Conservation (phyloP, 768 basidiomycete genomes). For the Podaxis carcinomalis region DNA sequence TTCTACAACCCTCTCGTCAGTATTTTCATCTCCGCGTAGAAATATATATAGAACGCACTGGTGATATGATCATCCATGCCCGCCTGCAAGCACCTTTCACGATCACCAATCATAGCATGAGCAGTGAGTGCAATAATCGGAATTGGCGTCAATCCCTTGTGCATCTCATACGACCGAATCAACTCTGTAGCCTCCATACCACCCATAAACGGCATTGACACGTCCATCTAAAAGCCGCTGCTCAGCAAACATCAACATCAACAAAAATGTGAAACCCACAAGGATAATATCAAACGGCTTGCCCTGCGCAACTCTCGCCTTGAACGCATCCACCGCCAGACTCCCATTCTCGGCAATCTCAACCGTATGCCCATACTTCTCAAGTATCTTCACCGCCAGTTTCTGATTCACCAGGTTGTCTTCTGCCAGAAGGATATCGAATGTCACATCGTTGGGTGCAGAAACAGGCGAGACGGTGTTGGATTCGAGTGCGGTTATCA, state of each 20-base stretch:
- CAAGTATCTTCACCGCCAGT: slow-evolving; percentile 92
- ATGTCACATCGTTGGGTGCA: slow-evolving; percentile 79
- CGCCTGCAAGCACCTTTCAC: slow-evolving; percentile 45
- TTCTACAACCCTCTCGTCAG: slow-evolving; percentile 38
- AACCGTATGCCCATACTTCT: slow-evolving; percentile 92
- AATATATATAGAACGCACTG: slow-evolving; percentile 40
- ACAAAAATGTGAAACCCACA: slow-evolving; percentile 41
- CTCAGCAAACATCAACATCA: not conserved
- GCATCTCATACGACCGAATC: slow-evolving; percentile 80
- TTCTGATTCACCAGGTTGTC: slow-evolving; percentile 97
- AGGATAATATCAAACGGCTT: slow-evolving; percentile 90
- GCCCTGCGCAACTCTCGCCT: slow-evolving; percentile 62
- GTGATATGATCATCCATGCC: slow-evolving; percentile 78
- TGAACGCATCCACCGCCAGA: slow-evolving; percentile 89
- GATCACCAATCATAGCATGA: slow-evolving; percentile 91
- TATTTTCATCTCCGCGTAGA: not conserved
- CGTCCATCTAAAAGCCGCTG: slow-evolving; percentile 72
- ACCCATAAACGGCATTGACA: slow-evolving; percentile 98
- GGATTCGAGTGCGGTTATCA: slow-evolving; percentile 91
- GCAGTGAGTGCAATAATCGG: slow-evolving; percentile 98
- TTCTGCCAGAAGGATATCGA: slow-evolving; percentile 94
- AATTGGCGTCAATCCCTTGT: slow-evolving; percentile 62
- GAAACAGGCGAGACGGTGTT: slow-evolving; percentile 89
- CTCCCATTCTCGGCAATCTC: slow-evolving; percentile 98
- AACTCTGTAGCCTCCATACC: slow-evolving; percentile 96